These are phyloP conservation scores for Melanogaster broomeanus DNA, from an alignment of 768 basidiomycete species.

Conservation along the genomic window DNA sequence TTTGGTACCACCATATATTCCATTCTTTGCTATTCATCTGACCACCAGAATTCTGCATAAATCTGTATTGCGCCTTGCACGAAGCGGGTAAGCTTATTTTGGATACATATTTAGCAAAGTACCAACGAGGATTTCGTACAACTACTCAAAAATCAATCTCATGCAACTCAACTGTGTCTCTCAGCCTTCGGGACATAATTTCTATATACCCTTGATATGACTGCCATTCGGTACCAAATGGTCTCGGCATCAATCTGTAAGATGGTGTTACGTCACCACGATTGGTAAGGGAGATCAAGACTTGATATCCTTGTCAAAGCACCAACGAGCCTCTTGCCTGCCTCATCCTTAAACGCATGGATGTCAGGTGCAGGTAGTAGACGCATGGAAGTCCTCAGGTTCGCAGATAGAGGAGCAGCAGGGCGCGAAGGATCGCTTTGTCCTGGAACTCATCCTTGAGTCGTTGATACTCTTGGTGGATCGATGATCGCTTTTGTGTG, in stretches of 20 bases:
- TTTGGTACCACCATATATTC: conserved; percentile 8
- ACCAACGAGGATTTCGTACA: too few relatives aligned
- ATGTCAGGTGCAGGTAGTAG: conserved; percentile 58
- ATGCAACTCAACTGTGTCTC: conserved; percentile 62
- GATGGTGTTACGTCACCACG: conserved; percentile 4
- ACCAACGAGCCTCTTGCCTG: conserved; percentile 54
- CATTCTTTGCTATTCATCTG: background rate
- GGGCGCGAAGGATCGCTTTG: conserved; percentile 25
- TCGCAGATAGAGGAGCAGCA: conserved; percentile 15
- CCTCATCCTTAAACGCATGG: conserved; percentile 58
- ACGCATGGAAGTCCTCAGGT: conserved; percentile 52
- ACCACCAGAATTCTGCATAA: background rate
- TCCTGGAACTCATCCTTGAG: conserved; percentile 41
- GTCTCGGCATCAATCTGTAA: conserved; percentile 36
- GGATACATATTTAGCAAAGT: too few relatives aligned
- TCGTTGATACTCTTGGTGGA: conserved; percentile 60
- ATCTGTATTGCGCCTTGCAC: background rate
- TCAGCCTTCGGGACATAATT: conserved; percentile 71
- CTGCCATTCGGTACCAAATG: conserved; percentile 54
- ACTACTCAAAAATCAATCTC: conserved; percentile 35
- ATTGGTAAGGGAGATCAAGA: conserved; percentile 43
- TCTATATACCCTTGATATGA: conserved; percentile 72
- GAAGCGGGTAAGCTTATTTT: background rate
- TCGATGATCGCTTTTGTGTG: conserved; percentile 64
- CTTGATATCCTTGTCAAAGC: conserved; percentile 53